Conservation (phyloP, 495 filamentous ascomycete genomes). For the Lindgomyces ingoldianus region DNA sequence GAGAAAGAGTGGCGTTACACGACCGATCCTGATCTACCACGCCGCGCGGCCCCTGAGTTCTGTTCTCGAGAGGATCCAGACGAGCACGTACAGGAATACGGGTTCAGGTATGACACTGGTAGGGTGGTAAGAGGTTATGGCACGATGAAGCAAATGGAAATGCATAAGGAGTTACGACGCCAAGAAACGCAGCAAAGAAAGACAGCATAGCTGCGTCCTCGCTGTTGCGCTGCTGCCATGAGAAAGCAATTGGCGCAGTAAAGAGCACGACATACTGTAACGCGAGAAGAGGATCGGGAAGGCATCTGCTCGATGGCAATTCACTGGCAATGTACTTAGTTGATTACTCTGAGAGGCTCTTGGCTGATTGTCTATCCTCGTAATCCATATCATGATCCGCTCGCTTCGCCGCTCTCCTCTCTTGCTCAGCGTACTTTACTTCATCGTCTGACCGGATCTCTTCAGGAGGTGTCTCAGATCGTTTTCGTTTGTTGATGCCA, state of each 20-base stretch:
- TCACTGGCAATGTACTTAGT: too few species aligned
- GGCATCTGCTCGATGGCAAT: too few species aligned
- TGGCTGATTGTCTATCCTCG: too few species aligned
- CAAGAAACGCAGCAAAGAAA: background rate
- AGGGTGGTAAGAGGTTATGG: background rate
- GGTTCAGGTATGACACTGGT: conserved; percentile 4
- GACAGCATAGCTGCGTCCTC: conserved; percentile 7
- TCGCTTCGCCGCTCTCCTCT: too few species aligned
- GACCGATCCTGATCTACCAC: conserved; percentile 5
- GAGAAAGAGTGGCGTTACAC: background rate
- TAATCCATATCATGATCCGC: too few species aligned
- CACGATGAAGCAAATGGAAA: conserved; percentile 13
- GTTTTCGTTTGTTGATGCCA: conserved; percentile 26
- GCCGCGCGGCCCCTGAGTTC: conserved; percentile 2
- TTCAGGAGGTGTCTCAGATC: conserved; percentile 18
- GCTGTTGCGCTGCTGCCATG: too few species aligned
- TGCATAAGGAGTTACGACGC: conserved; percentile 3
- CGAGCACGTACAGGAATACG: conserved; percentile 1
- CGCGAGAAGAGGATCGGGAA: too few species aligned
- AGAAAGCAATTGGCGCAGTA: too few species aligned
- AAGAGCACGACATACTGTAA: too few species aligned
- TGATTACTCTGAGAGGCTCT: too few species aligned
- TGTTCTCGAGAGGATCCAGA: conserved; percentile 14
- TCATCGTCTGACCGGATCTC: conserved; percentile 14
- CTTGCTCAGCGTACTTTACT: conserved; percentile 19